A percentile compares a stretch with the other conserved stretches of the same genome.
Conservation (phyloP, 2,329 filamentous ascomycete species). For the Helicocarpus griseus region DNA sequence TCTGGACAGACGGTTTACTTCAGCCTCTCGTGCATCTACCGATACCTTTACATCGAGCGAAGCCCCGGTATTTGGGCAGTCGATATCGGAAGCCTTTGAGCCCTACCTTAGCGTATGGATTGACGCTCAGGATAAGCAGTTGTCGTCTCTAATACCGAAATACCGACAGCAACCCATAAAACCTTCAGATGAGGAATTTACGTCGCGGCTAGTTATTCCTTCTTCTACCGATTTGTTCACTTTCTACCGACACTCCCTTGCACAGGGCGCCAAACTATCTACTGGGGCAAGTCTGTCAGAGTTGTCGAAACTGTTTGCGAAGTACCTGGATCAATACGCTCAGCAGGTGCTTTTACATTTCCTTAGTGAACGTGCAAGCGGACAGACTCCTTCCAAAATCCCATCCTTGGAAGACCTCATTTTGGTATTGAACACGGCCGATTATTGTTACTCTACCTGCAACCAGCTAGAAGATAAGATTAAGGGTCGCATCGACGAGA, state of each 20-base stretch:
- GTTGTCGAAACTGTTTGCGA: constrained; percentile 73
- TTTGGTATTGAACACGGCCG: constrained; percentile 86
- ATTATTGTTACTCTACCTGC: constrained; percentile 93
- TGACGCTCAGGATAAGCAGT: constrained; percentile 83
- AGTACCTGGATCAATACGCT: constrained; percentile 90
- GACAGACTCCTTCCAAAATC: constrained; percentile 44
- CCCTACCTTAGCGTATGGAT: constrained; percentile 96
- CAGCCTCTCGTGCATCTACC: constrained; percentile 62
- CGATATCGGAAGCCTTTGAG: constrained; percentile 93
- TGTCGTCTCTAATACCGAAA: constrained; percentile 73
- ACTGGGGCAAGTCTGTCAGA: constrained; percentile 82
- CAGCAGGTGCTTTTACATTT: constrained; percentile 80
- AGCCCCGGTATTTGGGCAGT: constrained; percentile 69
- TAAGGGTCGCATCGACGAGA: constrained; percentile 75
- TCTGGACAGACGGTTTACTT: constrained; percentile 73
- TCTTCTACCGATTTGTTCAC: constrained; percentile 96
- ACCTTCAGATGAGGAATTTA: constrained; percentile 82
- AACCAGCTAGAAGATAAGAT: constrained; percentile 92
- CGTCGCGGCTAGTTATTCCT: constrained; percentile 74
- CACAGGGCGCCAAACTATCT: constrained; percentile 92
- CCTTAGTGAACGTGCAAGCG: constrained; percentile 49
- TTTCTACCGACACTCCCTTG: constrained; percentile 85
- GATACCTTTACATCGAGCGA: constrained; percentile 81
- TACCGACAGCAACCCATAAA: constrained; percentile 77
- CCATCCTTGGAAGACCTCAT: constrained; percentile 62